Evolutionary conservation across 495 filamentous ascomycete genomes (phyloP).

Genomic region (Penicillium canariense): DNA sequence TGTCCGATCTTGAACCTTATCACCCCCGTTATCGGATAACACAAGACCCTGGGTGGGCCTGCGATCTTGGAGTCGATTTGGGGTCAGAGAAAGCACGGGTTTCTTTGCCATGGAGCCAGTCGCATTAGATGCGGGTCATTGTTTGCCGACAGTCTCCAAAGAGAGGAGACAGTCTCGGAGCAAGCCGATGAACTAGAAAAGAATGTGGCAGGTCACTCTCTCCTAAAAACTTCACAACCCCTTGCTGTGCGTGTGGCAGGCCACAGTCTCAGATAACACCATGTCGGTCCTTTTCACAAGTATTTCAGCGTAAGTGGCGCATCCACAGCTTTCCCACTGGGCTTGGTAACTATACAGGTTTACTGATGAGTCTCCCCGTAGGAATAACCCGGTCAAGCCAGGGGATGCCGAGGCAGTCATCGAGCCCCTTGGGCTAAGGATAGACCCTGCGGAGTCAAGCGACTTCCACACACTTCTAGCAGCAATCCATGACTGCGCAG

Average conservation of each 20-base stretch:
- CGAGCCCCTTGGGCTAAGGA: conserved; percentile 26
- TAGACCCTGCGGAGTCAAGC: conserved; percentile 24
- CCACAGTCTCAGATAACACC: neutral
- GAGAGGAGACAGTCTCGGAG: conserved; percentile 1
- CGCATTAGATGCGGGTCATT: neutral
- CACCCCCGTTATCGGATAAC: neutral
- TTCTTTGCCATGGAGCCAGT: neutral
- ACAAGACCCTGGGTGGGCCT: conserved; percentile 8
- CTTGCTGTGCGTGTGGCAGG: no score
- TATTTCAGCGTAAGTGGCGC: conserved; percentile 29
- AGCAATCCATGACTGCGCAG: conserved; percentile 35
- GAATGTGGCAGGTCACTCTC: neutral
- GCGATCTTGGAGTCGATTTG: conserved; percentile 20
- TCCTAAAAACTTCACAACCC: conserved; percentile 7
- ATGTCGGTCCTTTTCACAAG: conserved; percentile 38
- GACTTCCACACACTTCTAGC: conserved; percentile 35
- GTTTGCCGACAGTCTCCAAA: conserved; percentile 7
- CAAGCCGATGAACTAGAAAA: conserved; percentile 2
- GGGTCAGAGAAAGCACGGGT: conserved; percentile 3
- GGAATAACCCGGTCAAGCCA: conserved; percentile 29
- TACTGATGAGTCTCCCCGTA: conserved; percentile 5
- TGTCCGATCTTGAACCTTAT: neutral
- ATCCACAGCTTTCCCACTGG: neutral
- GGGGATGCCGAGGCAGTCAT: conserved; percentile 29
- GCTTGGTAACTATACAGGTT: neutral